Conservation (phyloP, 768 basidiomycete genomes). For the Leccinum sublutescens region DNA sequence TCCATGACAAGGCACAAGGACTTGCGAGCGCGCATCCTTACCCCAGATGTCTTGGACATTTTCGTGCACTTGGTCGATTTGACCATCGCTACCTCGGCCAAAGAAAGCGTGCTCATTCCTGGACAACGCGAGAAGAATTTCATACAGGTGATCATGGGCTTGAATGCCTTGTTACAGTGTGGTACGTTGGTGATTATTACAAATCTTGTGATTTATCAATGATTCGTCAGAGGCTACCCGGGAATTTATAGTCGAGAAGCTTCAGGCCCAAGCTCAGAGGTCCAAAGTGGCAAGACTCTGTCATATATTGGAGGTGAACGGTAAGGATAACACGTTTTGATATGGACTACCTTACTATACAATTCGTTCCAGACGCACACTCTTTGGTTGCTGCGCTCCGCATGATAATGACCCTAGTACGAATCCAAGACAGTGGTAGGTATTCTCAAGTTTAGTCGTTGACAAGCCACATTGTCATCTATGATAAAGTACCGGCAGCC, state of each 20-base stretch:
- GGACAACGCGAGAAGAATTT: constrained; percentile 2
- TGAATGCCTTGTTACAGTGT: too few relatives aligned
- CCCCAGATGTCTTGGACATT: neutral
- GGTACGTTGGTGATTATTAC: too few relatives aligned
- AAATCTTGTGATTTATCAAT: too few relatives aligned
- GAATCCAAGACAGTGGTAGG: constrained; percentile 13
- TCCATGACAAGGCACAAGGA: constrained; percentile 17
- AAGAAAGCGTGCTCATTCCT: too few relatives aligned
- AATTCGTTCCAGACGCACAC: constrained; percentile 3
- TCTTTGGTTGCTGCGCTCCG: constrained; percentile 16
- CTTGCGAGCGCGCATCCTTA: constrained; percentile 3
- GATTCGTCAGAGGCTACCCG: too few relatives aligned
- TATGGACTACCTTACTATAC: neutral
- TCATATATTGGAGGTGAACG: constrained; percentile 9
- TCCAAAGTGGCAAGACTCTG: too few relatives aligned
- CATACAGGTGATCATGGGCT: neutral
- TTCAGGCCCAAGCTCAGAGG: too few relatives aligned
- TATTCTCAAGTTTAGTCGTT: neutral
- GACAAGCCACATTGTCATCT: neutral
- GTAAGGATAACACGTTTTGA: constrained; percentile 4
- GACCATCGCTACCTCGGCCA: constrained; percentile 1
- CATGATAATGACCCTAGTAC: constrained; percentile 15
- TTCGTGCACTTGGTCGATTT: constrained; percentile 15
- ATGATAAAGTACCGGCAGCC: neutral
- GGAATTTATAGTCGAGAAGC: too few relatives aligned